Base-by-base conservation (phyloP, 2,329 filamentous ascomycete genomes). In the Penicillium polonicum region DNA sequence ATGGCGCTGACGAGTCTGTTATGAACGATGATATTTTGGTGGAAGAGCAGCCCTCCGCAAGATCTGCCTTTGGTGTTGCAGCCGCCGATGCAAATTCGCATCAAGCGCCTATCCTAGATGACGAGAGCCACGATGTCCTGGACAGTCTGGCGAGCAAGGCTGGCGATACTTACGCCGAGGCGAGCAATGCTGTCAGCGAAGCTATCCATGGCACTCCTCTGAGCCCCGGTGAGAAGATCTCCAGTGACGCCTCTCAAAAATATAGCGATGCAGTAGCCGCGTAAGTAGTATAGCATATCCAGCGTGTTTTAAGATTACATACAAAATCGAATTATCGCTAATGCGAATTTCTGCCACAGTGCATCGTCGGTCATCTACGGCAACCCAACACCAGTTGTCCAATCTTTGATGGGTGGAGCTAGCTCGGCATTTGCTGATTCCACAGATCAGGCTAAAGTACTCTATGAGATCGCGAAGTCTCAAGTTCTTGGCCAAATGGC, bases 401-500 rank as follows among this genome's bases (percentile, higher is more conserved):
- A 48, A 39, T 53, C 55, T 48, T 39, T 57, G 6, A 17, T 53
- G 10, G 42, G 29, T 5, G 49, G 23, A n/a, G 55, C 43, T 4
- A 53, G 59, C 45, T 62, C 63, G 35, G 58, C 55, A 48, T 61
- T 65, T 49, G 58, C 82, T 9, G 82, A 82, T 25, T 89, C 89
- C 21, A 74, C 89, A 10, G 83, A 83, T 43, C 78, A 82, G 41
- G 90, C 89, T 4, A 84, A 85, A n/a, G 80, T 85, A 41, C 86
- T 88, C 53, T 90, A 90, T 65, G 82, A 82, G 0, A 84, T 85
- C 23, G 89, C 88, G 10, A 84, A 86, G 66, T 88, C 88, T 1
- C 88, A 89, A 8, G 81, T 84, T 4, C 86, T 91, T 60, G 80
- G 90, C 64, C 80, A 90, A 60, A 83, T 91, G 70, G 77, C 90